phyloP scores from a whole-genome alignment of 805 yeast genomes.

The Wickerhamiella australiensis region DNA sequence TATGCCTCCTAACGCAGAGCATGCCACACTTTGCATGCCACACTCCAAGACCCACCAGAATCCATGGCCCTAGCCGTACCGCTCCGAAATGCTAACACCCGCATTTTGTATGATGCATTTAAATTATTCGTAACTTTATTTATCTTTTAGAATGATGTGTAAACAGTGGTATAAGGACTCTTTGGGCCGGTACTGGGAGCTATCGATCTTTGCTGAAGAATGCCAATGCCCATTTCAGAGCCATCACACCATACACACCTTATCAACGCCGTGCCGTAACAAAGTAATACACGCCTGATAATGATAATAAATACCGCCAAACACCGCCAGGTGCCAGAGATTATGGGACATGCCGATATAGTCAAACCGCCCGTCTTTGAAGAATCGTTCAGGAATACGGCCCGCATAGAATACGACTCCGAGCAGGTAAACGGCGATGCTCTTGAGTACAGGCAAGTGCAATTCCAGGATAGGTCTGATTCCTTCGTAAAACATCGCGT shows the following conservation, averaged over 20 bases:
- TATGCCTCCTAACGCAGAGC: too few species aligned
- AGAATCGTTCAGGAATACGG: constrained; percentile 75
- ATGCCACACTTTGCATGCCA: too few species aligned
- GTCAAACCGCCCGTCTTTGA: constrained; percentile 29
- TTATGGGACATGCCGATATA: constrained; percentile 81
- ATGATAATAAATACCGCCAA: constrained; percentile 82
- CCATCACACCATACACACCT: not conserved
- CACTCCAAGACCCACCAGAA: too few species aligned
- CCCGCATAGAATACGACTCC: constrained; percentile 86
- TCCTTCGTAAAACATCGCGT: constrained; percentile 46
- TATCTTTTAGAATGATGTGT: too few species aligned
- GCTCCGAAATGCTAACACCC: too few species aligned
- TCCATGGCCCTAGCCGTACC: too few species aligned
- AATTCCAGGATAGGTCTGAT: constrained; percentile 38
- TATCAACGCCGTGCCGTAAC: constrained; percentile 36
- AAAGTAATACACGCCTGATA: constrained; percentile 66
- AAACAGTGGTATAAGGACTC: too few species aligned
- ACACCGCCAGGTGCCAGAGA: constrained; percentile 86
- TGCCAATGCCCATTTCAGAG: too few species aligned
- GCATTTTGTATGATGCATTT: not conserved
- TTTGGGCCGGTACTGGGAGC: too few species aligned
- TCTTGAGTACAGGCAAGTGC: constrained; percentile 58
- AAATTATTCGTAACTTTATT: not conserved
- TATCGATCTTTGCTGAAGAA: too few species aligned
- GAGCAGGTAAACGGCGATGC: constrained; percentile 58